Evolutionary conservation across 2,329 filamentous ascomycete genomes (phyloP), one percentile per base, ranked within the genome.

Genomic region (Sporothrix globosa): DNA sequence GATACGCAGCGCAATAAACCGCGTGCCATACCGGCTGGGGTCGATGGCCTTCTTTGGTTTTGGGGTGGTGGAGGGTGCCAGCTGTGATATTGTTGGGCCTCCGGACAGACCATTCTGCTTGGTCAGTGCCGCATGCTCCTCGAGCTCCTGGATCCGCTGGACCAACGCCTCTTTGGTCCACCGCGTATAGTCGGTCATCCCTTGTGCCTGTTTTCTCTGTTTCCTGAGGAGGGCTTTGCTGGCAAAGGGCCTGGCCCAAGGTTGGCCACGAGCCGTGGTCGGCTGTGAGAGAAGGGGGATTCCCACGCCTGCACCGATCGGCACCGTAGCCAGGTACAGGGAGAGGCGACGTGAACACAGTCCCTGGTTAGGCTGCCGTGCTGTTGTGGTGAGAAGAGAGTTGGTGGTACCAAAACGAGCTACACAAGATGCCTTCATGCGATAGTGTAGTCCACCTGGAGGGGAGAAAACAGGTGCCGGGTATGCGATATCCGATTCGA

Each of bases 1-100:
- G 73, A 99, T 89, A 80, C 97, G 98, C 71, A 99, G 83, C 9
- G 95, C 96, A 73, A 99, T 91, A 72, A 91, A 88, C 61, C 96
- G 88, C 1, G 93, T 96, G 48, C 88, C 86, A 79, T 97, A 97
- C 77, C 89, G 91, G 17, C 88, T 89, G 0, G 92, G 88, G 78
- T 98, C 92, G 76, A 97, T 90, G 67, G 83, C 83, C 73, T 81
- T 84, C 75, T 81, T 86, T 63, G 78, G 78, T 75, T 85, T 41
- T 81, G 70, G 61, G 68, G 50, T 27, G 39, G 61, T n/a, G 3
- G 65, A 0, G 0, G 66, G 1, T 1, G 56, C 10, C n/a, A 30
- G 17, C 19, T 39, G 11, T 6, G 41, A 3, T 44, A 30, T 17
- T 44, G 41, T 17, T 44, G 9, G 10, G 56, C 3, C n/a, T 27